phyloP scores from a whole-genome alignment of 148 eudicot genomes.

The Agrostemma githago region DNA sequence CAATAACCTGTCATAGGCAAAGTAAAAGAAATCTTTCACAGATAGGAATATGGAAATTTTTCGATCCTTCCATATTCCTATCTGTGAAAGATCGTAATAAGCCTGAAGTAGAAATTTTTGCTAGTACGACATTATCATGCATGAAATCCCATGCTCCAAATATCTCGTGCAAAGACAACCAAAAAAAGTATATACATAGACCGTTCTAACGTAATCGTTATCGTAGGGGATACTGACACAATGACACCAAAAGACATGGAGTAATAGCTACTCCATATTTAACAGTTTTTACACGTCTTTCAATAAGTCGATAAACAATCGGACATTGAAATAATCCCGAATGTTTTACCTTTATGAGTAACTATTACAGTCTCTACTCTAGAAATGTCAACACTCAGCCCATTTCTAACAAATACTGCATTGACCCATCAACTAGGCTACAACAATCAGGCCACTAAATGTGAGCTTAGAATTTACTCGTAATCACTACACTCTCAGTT shows the following conservation, averaged over 20 bases:
- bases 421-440: not conserved
- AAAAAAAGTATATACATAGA: not conserved
- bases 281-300: not conserved
- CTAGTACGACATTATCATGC: not conserved
- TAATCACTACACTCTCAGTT: not conserved
- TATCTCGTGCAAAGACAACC: not conserved
- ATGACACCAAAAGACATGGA: not conserved
- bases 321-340: not conserved
- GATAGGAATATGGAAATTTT: not conserved
- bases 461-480: not conserved
- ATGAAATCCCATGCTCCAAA: not conserved
- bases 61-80: too few species aligned
- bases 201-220: not conserved
- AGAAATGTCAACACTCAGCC: not conserved
- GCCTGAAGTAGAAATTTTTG: not conserved
- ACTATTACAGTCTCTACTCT: not conserved
- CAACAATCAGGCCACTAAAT: not conserved
- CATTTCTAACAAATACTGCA: not conserved
- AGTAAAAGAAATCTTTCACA: not conserved
- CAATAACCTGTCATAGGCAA: not conserved
- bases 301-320: not conserved
- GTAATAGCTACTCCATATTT: not conserved
- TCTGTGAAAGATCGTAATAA: not conserved
- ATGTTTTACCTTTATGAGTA: not conserved
- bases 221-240: not conserved